Evolutionary conservation across 2,329 filamentous ascomycete species (phyloP).

Genomic region (Camptophora hylomeconis): DNA sequence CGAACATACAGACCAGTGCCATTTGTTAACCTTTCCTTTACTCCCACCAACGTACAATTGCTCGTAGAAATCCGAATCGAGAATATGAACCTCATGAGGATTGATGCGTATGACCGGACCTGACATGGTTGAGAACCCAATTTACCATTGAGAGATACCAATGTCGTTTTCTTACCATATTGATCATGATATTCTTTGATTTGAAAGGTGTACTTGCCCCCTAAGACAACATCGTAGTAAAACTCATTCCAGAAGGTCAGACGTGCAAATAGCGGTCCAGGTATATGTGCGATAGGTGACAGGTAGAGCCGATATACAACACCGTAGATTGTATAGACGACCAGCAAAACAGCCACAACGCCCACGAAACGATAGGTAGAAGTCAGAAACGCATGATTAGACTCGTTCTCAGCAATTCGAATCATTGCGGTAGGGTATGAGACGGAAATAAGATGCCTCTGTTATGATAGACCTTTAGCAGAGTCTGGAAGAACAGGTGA

Average conservation of each 20-base stretch:
- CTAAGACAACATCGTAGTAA: conserved; percentile 15
- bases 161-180: conserved; percentile 7
- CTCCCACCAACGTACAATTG: conserved; percentile 11
- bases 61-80: conserved; percentile 12
- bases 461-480: too few relatives aligned
- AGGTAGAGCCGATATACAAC: too few relatives aligned
- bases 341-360: too few relatives aligned
- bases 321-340: too few relatives aligned
- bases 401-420: too few relatives aligned
- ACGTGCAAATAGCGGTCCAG: conserved; percentile 22
- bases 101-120: conserved; percentile 16
- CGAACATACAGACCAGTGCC: too few relatives aligned
- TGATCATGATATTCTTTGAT: conserved; percentile 13
- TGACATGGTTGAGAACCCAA: conserved; percentile 1
- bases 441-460: too few relatives aligned
- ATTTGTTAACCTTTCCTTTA: conserved; percentile 13
- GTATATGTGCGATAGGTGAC: too few relatives aligned
- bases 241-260: conserved; percentile 17
- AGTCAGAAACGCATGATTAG: too few relatives aligned
- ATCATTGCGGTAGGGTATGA: too few relatives aligned
- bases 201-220: conserved; percentile 12
- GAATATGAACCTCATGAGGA: conserved; percentile 16
- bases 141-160: background rate
- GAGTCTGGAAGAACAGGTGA: too few relatives aligned
- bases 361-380: too few relatives aligned